Evolutionary conservation across 2,329 filamentous ascomycete species (phyloP), one percentile per base, ranked within the genome.

Genomic region (Colletotrichum chrysophilum): DNA sequence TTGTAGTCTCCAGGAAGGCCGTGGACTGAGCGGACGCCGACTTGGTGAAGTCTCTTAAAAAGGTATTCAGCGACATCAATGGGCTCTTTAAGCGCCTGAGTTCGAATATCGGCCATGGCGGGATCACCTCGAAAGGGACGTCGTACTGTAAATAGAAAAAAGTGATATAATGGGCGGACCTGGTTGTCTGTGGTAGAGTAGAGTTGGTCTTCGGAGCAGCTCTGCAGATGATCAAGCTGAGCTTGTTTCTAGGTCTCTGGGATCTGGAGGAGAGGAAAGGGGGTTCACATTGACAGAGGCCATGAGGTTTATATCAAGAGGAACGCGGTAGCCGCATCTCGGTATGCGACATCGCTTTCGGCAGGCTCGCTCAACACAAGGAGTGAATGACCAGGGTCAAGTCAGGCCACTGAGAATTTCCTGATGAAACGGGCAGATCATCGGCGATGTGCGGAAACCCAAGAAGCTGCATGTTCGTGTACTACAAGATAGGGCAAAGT

Each of bases 1-100:
- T 95, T 95, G 85, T 93, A 95, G 84, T 95, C 94, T 21, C 92
- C 93, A 5, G 93, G 93, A n/a, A 94, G 85, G 61, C 93, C 93
- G 79, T 94, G 92, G 71, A 94, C 86, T 13, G 92, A 93, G 69
- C 89, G 87, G 36, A 94, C 89, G 34, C 92, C 92, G 43, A 94
- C 84, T 81, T 94, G 89, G 77, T 90, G 86, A 16, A 94, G 87
- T 70, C 93, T 88, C 61, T 86, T 89, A 82, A 94, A 94, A 80
- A 94, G 89, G 79, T 94, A 94, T 81, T 94, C 90, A 71, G 91
- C 91, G 68, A 94, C 90, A 76, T 93, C 90, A 32, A 91, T 81
- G 52, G 89, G 89, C 81, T 88, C 85, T 78, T 85, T 83, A 21
- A 91, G 85, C 76, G 81, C 84, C 66, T 85, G 79, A 10, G 86